These are phyloP conservation scores for Nidula microcarpa DNA, from an alignment of 768 basidiomycete genomes.

Conservation along the genomic window DNA sequence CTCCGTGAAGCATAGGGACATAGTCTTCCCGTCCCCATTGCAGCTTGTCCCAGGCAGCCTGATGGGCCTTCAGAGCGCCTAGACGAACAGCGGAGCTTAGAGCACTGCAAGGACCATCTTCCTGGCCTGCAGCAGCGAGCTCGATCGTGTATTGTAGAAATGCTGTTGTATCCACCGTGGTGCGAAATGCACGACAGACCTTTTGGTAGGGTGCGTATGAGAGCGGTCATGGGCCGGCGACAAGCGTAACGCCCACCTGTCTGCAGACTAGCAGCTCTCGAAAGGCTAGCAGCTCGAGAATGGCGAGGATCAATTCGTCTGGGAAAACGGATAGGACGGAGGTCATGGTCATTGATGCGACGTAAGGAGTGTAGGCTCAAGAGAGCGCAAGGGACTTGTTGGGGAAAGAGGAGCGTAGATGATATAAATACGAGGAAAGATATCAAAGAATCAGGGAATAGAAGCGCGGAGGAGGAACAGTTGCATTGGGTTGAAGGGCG, in stretches of 20 bases:
- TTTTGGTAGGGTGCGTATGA: constrained; percentile 1
- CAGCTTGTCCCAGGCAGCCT: constrained; percentile 34
- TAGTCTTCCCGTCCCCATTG: constrained; percentile 25
- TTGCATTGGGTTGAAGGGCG: too few species aligned
- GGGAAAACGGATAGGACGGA: background rate
- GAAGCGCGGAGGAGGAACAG: too few species aligned
- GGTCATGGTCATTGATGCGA: background rate
- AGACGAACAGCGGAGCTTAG: constrained; percentile 29
- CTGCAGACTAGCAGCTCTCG: constrained; percentile 18
- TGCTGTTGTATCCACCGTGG: constrained; percentile 21
- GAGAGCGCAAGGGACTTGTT: too few species aligned
- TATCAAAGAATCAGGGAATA: too few species aligned
- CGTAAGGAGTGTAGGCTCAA: too few species aligned
- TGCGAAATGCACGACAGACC: constrained; percentile 29
- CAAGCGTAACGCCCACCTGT: constrained; percentile 10
- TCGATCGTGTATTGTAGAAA: constrained; percentile 40
- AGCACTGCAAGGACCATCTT: constrained; percentile 27
- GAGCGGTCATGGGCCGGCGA: background rate
- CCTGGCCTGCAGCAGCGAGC: constrained; percentile 39
- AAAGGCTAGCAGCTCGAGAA: constrained; percentile 10
- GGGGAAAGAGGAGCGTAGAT: too few species aligned
- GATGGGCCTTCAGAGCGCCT: constrained; percentile 31
- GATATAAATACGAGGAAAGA: too few species aligned
- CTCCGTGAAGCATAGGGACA: constrained; percentile 37
- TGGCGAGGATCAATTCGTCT: constrained; percentile 2